Conservation (phyloP, 2,329 filamentous ascomycete species). For the Penicillium polonicum region DNA sequence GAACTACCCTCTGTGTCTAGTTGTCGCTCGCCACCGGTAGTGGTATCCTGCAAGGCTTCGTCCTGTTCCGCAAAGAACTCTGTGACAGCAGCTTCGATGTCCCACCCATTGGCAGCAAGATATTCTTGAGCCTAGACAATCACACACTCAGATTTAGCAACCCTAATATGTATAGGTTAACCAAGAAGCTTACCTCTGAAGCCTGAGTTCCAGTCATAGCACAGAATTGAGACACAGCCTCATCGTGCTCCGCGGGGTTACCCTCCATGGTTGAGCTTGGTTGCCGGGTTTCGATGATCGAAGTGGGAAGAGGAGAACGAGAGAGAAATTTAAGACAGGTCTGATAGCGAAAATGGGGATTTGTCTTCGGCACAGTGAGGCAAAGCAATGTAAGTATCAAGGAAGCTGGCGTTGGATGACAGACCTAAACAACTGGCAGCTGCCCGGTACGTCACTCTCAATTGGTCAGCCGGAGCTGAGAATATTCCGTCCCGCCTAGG, state of each 20-base stretch:
- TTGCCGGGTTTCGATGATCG: not conserved
- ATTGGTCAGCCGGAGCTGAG: constrained; percentile 5
- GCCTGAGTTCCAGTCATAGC: constrained; percentile 55
- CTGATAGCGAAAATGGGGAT: not conserved
- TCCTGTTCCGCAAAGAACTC: constrained; percentile 58
- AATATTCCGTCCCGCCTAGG: not conserved
- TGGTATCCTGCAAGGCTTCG: constrained; percentile 38
- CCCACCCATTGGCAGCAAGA: constrained; percentile 65
- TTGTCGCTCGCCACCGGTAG: constrained; percentile 24
- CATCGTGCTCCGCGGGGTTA: constrained; percentile 40
- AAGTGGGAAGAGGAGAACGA: not conserved
- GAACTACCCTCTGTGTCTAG: constrained; percentile 25
- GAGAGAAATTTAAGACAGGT: not conserved
- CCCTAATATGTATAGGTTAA: not conserved
- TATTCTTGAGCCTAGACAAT: constrained; percentile 62
- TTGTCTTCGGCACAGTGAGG: not conserved
- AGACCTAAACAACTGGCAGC: constrained; percentile 5
- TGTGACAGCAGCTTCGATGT: constrained; percentile 61
- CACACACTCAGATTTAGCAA: not conserved
- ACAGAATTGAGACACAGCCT: constrained; percentile 54
- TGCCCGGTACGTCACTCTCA: constrained; percentile 7
- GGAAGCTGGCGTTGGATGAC: not conserved
- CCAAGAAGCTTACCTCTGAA: constrained; percentile 45
- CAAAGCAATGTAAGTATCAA: not conserved
- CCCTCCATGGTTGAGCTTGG: constrained; percentile 33